Evolutionary conservation across 306 rosid species (phyloP).

Genomic region (Cucurbita argyrosperma): DNA sequence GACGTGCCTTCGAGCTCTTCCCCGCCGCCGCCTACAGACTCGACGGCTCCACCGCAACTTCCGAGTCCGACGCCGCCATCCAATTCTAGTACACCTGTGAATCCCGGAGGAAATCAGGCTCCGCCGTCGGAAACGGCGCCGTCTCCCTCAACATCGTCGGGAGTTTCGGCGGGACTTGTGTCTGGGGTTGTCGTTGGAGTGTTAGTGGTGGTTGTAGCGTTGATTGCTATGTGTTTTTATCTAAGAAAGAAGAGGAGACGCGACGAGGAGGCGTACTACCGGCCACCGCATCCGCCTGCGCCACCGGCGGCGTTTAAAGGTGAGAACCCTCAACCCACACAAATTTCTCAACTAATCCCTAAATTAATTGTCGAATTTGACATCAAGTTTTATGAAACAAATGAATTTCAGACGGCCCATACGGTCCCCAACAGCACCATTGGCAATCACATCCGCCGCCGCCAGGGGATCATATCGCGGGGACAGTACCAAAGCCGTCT

Average conservation of each 20-base stretch:
- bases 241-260: constrained; percentile 59
- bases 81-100: constrained; percentile 15
- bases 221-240: constrained; percentile 45
- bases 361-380: neutral
- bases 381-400: neutral
- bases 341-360: neutral
- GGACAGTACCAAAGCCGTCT: constrained; percentile 40
- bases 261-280: constrained; percentile 36
- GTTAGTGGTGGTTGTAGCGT: constrained; percentile 33
- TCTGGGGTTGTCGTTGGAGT: constrained; percentile 65
- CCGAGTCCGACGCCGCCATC: constrained; percentile 27
- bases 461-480: constrained; percentile 31
- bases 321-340: constrained; percentile 10
- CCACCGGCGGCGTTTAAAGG: constrained; percentile 52
- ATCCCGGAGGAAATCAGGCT: constrained; percentile 13
- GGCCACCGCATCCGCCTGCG: constrained; percentile 39
- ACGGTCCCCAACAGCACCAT: constrained; percentile 42
- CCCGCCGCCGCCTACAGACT: constrained; percentile 14
- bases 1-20: constrained; percentile 13
- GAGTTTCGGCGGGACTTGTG: constrained; percentile 32
- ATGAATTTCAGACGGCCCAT: constrained; percentile 33
- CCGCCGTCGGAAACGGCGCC: constrained; percentile 21
- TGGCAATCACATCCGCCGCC: constrained; percentile 68
- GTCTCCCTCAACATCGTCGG: constrained; percentile 21
- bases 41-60: constrained; percentile 22